These are phyloP conservation scores for Combretum micranthum DNA, from an alignment of 345 rosid genomes.

Conservation along the genomic window DNA sequence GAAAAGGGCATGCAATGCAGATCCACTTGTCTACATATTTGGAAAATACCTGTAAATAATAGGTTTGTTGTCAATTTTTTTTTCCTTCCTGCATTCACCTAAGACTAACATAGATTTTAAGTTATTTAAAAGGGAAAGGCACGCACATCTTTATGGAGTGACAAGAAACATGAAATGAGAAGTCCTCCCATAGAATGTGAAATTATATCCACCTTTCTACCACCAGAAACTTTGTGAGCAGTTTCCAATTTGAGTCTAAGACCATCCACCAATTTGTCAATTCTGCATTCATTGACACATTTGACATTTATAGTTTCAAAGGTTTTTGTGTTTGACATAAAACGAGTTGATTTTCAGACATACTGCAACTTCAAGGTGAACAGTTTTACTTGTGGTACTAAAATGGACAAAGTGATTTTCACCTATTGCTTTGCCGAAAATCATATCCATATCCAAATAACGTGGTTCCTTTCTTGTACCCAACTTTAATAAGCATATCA, in stretches of 20 bases:
- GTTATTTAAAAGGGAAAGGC: constrained; percentile 4
- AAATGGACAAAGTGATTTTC: constrained; percentile 2
- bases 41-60: constrained; percentile 52
- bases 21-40: constrained; percentile 82
- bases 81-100: no score
- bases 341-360: neutral
- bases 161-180: constrained; percentile 64
- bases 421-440: constrained; percentile 93
- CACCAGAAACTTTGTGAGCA: constrained; percentile 63
- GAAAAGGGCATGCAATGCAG: constrained; percentile 82
- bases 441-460: constrained; percentile 88
- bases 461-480: constrained; percentile 75
- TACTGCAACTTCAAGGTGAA: neutral
- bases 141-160: constrained; percentile 62
- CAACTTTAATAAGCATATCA: constrained; percentile 63
- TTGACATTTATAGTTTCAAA: neutral
- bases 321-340: neutral
- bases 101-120: constrained; percentile 7
- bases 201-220: constrained; percentile 64
- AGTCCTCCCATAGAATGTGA: constrained; percentile 94
- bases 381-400: constrained; percentile 3
- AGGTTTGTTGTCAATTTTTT: neutral
- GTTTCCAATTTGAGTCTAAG: constrained; percentile 63
- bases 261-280: constrained; percentile 51
- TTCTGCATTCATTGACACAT: constrained; percentile 34